Base-by-base conservation (phyloP, 331 rosid species). In the Pyracantha coccinea region DNA sequence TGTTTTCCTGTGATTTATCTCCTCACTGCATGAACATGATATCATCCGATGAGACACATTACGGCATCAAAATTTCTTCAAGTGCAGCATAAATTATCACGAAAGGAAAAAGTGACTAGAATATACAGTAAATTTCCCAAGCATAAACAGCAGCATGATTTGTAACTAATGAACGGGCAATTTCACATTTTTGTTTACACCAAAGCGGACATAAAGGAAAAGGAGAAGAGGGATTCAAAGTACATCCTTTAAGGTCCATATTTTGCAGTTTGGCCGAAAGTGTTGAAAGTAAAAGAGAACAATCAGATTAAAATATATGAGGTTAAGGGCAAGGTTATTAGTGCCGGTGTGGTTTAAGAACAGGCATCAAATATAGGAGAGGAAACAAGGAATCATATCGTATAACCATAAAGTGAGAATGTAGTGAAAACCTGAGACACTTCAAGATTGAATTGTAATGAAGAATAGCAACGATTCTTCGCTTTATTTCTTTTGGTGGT, bases 401-500 rank as follows among this genome's bases (percentile, higher is more conserved):
- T 28, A 69, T 55, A 82, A 59, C n/a, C 60, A 60, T 21, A 68
- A 64, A 12, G 25, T 31, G 41, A 81, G 75, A 82, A 63, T 57
- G 59, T 21, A 21, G 45, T 67, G 69, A 58, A 84, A 83, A 92
- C 97, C 99, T 92, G 92, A 92, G 88, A 75, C 90, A 88, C 53
- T 83, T 85, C 87, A 83, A 69, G 63, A 95, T 78, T 74, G 93
- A 87, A 45, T 86, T 89, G 57, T 95, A 90, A 79, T 87, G 90
- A 68, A 92, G 99, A 78, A 94, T 78, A 66, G 97, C 99, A 65
- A 86, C 87, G 35, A 88, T 79, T 88, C 87, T 90, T 74, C 81
- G 87, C 81, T 88, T 94, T 77, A 81, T 81, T 77, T 85, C 91
- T 71, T 81, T 85, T 12, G 38, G 44, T n/a, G 50, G 76, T 65